Conservation (phyloP, 331 rosid species). For the Malus hybrid region DNA sequence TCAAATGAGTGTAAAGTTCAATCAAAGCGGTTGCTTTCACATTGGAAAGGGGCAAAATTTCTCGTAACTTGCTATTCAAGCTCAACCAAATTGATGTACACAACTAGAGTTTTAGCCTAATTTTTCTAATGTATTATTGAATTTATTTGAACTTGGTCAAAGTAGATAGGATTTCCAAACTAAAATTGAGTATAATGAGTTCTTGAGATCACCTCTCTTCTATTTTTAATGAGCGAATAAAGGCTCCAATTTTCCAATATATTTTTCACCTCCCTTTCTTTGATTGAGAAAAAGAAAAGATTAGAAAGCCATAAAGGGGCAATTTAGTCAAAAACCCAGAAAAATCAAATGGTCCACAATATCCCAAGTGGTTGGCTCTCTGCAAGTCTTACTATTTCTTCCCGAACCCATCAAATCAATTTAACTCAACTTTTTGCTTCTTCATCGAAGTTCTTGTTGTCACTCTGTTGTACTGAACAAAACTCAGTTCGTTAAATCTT, state of each 20-base stretch:
- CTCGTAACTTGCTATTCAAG: not conserved
- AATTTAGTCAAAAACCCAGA: not conserved
- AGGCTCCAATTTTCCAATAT: no score
- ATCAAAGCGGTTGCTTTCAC: no score
- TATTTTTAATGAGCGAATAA: no score
- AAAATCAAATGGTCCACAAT: not conserved
- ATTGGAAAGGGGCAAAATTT: not conserved
- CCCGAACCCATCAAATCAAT: not conserved
- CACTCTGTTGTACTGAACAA: not conserved
- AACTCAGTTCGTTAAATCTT: not conserved
- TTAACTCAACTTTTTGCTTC: not conserved
- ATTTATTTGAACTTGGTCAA: not conserved
- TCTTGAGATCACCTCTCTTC: no score
- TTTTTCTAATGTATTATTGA: not conserved
- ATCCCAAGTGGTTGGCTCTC: slow-evolving; percentile 31
- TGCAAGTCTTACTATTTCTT: not conserved
- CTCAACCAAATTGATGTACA: not conserved
- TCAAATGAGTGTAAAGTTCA: no score
- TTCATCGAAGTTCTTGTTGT: not conserved
- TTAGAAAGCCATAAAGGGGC: not conserved
- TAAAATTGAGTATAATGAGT: not conserved
- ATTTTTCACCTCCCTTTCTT: not conserved
- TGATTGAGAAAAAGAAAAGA: not conserved
- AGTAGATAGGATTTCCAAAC: not conserved
- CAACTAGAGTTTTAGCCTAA: not conserved